Evolutionary conservation across 2,329 filamentous ascomycete genomes (phyloP), one percentile per base, ranked within the genome.

Genomic region (Cercospora nicotianae): DNA sequence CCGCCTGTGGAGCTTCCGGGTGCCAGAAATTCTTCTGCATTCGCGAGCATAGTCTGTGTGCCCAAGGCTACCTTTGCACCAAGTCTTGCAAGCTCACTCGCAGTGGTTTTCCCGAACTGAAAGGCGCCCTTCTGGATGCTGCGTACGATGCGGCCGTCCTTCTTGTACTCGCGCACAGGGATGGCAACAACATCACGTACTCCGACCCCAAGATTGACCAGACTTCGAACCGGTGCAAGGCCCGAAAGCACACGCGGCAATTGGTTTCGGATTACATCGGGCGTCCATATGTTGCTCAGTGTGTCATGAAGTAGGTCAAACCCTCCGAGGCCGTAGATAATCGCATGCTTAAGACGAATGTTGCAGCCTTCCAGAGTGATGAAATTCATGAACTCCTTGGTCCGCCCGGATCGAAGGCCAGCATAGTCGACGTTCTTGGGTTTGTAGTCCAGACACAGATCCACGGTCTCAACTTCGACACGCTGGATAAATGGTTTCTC

Each of bases 301-400:
- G 90, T 94, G 78, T 94, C 88, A 64, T 95, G 93, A 2, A 99
- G 85, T 60, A 91, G 89, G 73, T 98, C 94, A 73, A 98, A 97
- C 0, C 95, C 95, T 7, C 89, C 89, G 0, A 97, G 87, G 30
- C 96, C 95, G 73, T 98, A 97, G 39, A 98, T 88, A 73, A 99
- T 98, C 28, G 92, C 91, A 77, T 94, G 94, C 12, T 91, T 88
- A 63, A 99, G 86, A 6, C 91, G 87, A 85, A 99, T 91, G 69
- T 94, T 89, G 2, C 95, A 89, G 72, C 92, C 90, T 73, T 99
- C 95, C 1, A 99, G 87, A 13, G 94, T 91, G 71, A 99, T 87
- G 77, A 99, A 97, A 79, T 99, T 99, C 94, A 98, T 98, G 76
- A 99, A 96, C 78, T 99, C 95, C 0, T 93, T 96, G 0, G 95